Percentiles rank a stretch among this genome's conserved stretches.
Conservation (phyloP, 495 filamentous ascomycete species). For the Echria macrotheca region DNA sequence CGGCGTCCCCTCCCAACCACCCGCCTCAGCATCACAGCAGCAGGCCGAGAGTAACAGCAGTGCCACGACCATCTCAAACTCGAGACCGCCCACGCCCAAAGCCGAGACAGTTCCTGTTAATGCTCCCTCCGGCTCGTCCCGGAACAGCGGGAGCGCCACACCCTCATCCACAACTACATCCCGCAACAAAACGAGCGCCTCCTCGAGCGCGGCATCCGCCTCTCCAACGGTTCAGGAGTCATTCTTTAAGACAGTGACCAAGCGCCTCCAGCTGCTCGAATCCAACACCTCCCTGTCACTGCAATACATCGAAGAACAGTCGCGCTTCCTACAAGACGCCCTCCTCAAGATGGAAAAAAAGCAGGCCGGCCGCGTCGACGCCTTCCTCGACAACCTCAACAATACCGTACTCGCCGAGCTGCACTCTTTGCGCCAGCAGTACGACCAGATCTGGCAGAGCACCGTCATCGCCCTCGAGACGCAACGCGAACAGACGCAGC, state of each 20-base stretch:
- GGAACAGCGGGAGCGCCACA: slow-evolving; percentile 12
- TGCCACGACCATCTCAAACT: background rate
- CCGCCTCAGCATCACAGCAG: slow-evolving; percentile 1
- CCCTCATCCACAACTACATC: slow-evolving; percentile 8
- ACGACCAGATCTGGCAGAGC: slow-evolving; percentile 94
- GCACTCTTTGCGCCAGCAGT: slow-evolving; percentile 71
- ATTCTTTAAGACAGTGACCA: slow-evolving; percentile 95
- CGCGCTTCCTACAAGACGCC: slow-evolving; percentile 81
- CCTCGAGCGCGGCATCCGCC: slow-evolving; percentile 50
- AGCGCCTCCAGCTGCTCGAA: slow-evolving; percentile 85
- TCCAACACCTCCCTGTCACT: slow-evolving; percentile 87
- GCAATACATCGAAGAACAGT: slow-evolving; percentile 96
- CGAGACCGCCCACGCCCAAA: slow-evolving; percentile 11
- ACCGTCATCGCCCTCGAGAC: slow-evolving; percentile 88
- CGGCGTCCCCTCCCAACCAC: slow-evolving; percentile 1
- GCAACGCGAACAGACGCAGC: slow-evolving; percentile 72
- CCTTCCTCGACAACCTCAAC: slow-evolving; percentile 79
- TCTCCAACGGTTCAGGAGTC: slow-evolving; percentile 88
- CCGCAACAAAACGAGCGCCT: slow-evolving; percentile 40
- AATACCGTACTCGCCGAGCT: slow-evolving; percentile 81
- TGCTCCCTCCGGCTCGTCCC: slow-evolving; percentile 3
- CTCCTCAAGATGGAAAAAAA: slow-evolving; percentile 86
- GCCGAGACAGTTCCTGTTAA: slow-evolving; percentile 4
- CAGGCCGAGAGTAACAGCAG: slow-evolving; percentile 8
- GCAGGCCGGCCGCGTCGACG: slow-evolving; percentile 74